Base-by-base conservation (phyloP, 306 rosid species). In the Lathyrus aphaca region DNA sequence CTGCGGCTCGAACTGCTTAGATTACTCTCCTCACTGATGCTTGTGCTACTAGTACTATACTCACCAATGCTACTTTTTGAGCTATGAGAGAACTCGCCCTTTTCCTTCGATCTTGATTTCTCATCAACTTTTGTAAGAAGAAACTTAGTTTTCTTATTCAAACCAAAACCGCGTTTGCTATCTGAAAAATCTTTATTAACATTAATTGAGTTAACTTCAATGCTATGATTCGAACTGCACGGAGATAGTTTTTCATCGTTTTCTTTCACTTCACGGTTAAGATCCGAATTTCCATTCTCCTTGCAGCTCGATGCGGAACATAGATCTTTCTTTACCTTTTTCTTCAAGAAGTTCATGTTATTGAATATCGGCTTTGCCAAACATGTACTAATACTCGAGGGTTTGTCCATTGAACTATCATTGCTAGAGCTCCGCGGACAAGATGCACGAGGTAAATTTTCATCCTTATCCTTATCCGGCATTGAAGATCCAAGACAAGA, bases 11-110 rank as follows among this genome's bases (percentile, higher is more conserved):
- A 90, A 60, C 96, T 88, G 70, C 95, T 82, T 17, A 80, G 53
- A 84, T 80, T 87, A 84, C 96, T 94, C 66, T 88, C 97, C 69
- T 88, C 99, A 76, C 99, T 94, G 65, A 87, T 83, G 83, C 97
- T 87, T 80, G 99, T 88, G 76, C 96, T 86, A 79, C 88, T 84
- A 10, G 59, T 21, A 73, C 98, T 93, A 72, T 82, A 85, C 56
- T 93, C 98, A 51, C 96, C 98, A 43, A 88, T 84, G 82, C 98
- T 93, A 81, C 97, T 93, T 83, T 93, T 93, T 30, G 98, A 93
- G 90, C 94, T 93, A 57, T 93, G 98, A 13, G 97, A 90, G 77
- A 88, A 86, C 75, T 90, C 91, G 23, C 96, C 89, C 69, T 87
- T 93, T 71, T 93, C 98, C 80, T 83, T 90, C 25, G 90, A 90